phyloP scores from a whole-genome alignment of 2,329 filamentous ascomycete species.

The Alternaria infectoria region DNA sequence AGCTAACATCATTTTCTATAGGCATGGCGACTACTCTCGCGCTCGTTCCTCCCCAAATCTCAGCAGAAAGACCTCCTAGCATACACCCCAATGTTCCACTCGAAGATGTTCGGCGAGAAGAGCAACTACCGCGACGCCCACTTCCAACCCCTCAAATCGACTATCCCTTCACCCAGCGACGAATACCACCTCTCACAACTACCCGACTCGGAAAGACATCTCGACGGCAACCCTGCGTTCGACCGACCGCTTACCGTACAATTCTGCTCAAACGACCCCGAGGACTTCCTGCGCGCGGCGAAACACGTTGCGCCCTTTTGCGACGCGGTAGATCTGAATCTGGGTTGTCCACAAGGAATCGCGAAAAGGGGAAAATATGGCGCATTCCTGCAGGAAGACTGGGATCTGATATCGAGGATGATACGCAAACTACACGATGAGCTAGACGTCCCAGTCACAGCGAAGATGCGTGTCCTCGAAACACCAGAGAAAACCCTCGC shows the following conservation, averaged over 20 bases:
- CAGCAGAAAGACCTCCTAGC: constrained; percentile 70
- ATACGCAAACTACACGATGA: constrained; percentile 82
- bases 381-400: constrained; percentile 93
- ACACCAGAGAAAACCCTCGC: constrained; percentile 83
- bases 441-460: constrained; percentile 84
- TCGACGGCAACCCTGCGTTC: constrained; percentile 84
- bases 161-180: constrained; percentile 44
- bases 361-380: constrained; percentile 90
- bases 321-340: constrained; percentile 93
- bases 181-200: constrained; percentile 43
- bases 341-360: constrained; percentile 96
- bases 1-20: constrained; percentile 48
- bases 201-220: constrained; percentile 44
- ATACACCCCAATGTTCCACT: constrained; percentile 97
- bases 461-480: constrained; percentile 91
- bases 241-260: constrained; percentile 95
- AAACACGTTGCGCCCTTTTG: constrained; percentile 82
- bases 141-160: constrained; percentile 71
- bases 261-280: constrained; percentile 89
- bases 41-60: constrained; percentile 78
- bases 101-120: constrained; percentile 81
- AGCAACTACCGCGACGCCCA: constrained; percentile 77
- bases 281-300: constrained; percentile 80
- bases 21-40: constrained; percentile 97
- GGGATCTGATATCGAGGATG: constrained; percentile 79